Base-by-base conservation (phyloP, 768 basidiomycete genomes). In the Asterophora parasitica region DNA sequence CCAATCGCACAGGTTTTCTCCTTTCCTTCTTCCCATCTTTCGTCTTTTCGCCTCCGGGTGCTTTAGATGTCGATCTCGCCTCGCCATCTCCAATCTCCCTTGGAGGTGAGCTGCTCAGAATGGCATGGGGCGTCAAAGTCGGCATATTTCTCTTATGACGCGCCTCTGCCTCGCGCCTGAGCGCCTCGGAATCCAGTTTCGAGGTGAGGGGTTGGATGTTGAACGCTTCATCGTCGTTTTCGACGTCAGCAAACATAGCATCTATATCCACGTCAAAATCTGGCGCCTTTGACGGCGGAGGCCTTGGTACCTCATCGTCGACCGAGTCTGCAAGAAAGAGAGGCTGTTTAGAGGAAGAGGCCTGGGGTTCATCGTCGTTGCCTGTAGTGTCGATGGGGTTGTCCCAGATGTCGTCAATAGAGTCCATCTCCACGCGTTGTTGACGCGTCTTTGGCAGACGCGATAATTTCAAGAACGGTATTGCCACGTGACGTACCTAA, bases 291-390 rank as follows among this genome's bases (percentile, higher is more conserved):
- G 57, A 57, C 38, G 46, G 49, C 4, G 45, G 44, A 15, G 42
- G 45, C 16, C 49, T 48, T n/a, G 46, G 42, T 30, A 40, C 66
- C 16, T 66, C 58, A 19, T 81, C 73, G 40, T 80, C 76, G 47
- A 82, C 82, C 4, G 76, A 76, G 55, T 76, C 82, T 2, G 75
- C 72, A 26, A 85, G 68, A 58, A 88, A 88, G 13, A 88, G 71
- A 1, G 77, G 46, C 15, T 66, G 61, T 13, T 60, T 51, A 13
- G 68, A 58, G 23, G 71, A 55, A 16, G 58, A 57, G 19, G 32
- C 20, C 6, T 26, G 38, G 34, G 34, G 39, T 30, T 0, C 30
- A 28, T 34, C 23, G 16, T 27, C n/a, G 10, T 56, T 52, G 12
- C 55, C 55, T 50, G 63, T 58, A 36, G 67, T 57, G 17, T 61